Base-by-base conservation (phyloP, 352 stramenopile species). In the Phytopythium sindhum region DNA sequence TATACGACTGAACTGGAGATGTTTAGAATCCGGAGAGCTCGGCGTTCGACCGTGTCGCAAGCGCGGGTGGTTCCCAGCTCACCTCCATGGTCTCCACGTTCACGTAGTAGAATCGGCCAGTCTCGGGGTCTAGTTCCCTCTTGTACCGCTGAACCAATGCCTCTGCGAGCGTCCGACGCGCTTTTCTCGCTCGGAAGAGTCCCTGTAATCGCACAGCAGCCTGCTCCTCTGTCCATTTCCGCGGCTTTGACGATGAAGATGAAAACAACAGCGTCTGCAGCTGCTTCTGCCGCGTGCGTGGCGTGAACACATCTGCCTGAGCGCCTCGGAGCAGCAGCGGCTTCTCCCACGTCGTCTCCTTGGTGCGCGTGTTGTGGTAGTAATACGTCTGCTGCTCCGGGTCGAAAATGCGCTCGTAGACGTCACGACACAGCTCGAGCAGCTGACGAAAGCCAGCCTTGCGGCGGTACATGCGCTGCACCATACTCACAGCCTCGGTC, bases 291-390 rank as follows among this genome's bases (percentile, higher is more conserved):
- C 80, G 75, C 21, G 78, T 80, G 12, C 80, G 75, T 15, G 79
- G 81, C 19, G 80, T 80, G 61, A 79, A 78, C 26, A 88, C 75
- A 26, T 89, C 78, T 2, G 65, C 73, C 2, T 77, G 35, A 1
- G 63, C 62, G 12, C 70, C 57, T 4, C 77, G 75, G 19, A 93
- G 62, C 37, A 91, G 26, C 29, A 72, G 60, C 2, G 86, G 86
- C 59, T 91, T 89, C 6, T 78, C 78, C 86, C 86, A 94, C 37
- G 76, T 76, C 21, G 80, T 80, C 45, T 86, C 69, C 26, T 86
- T 77, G 2, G 86, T 94, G 15, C 78, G 74, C 4, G 81, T 94
- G 70, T 91, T 94, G 73, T 92, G 78, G 67, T 91, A 94, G 70
- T 88, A 94, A 60, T 80, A 94, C 31, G 63, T 37, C 4, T 74